Base-by-base conservation (phyloP, 1,139 yeast species). In the Magnusiomyces paraingens region DNA sequence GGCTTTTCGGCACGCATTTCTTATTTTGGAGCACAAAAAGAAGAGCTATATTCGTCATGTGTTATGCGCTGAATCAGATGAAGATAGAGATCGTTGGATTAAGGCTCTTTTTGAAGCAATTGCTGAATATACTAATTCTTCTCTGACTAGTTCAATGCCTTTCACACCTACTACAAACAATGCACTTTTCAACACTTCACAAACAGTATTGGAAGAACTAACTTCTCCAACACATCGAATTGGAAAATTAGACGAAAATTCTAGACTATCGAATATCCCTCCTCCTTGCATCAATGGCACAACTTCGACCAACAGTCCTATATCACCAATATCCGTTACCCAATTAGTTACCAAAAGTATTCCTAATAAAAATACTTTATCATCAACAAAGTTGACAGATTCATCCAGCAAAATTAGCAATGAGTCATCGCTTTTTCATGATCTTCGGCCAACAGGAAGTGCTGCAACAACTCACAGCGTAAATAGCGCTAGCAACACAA, bases 41-140 rank as follows among this genome's bases (percentile, higher is more conserved):
- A 67, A 73, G 50, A 75, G 81, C 29, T 78, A 80, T 50, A 78
- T 81, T 1, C 83, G 82, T 56, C 90, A 86, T 66, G 79, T 83
- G 52, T 77, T 90, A 57, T 89, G 95, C 69, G 89, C 95, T 1
- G 96, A 90, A 66, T 81, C 86, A 1, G 88, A 86, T 52, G 76
- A 74, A 38, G 96, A 89, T 62, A 79, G 96, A 53, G 95, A 87
- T 61, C 76, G 76, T 3, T 87, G 96, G 96, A 80, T 85, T 29
- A 75, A 80, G 20, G 76, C 80, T 1, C 70, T 86, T 59, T 74
- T 83, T 45, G 83, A 79, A 56, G 73, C 74, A 52, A 67, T 69
- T 32, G 44, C 57, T 2, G 55, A 52, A 35, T 49, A 52, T 4
- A 50, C 17, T 22, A 17, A 50, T 14, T 20, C 36, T 41, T 17